These are phyloP conservation scores for Cyberlindnera mycetangii DNA, from an alignment of 805 yeast species.

Conservation along the genomic window DNA sequence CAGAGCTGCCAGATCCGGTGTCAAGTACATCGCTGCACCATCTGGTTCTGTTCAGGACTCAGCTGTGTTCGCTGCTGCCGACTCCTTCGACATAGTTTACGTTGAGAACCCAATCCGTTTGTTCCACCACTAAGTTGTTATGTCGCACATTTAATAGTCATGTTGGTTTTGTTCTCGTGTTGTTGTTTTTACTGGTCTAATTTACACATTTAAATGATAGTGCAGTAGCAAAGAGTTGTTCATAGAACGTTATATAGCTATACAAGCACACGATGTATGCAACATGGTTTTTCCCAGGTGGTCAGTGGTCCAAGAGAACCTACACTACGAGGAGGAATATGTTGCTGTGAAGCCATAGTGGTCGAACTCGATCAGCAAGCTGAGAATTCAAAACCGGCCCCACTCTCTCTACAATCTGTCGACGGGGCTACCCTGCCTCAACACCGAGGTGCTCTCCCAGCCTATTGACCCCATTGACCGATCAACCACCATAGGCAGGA, in stretches of 20 bases:
- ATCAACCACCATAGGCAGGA: conserved; percentile 44
- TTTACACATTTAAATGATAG: conserved; percentile 2
- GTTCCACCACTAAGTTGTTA: conserved; percentile 76
- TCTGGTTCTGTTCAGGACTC: conserved; percentile 97
- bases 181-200: conserved; percentile 5
- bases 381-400: conserved; percentile 58
- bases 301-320: conserved; percentile 82
- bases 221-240: no score
- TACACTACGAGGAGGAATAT: conserved; percentile 99
- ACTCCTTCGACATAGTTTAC: conserved; percentile 82
- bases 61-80: conserved; percentile 95
- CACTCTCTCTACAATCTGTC: conserved; percentile 88
- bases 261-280: conserved; percentile 62
- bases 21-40: conserved; percentile 93
- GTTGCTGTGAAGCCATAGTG: conserved; percentile 63
- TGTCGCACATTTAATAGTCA: not conserved
- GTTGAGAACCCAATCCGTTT: conserved; percentile 96
- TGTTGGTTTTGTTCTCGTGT: not conserved
- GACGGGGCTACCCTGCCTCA: conserved; percentile 94
- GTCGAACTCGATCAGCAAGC: conserved; percentile 32
- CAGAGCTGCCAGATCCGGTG: conserved; percentile 97
- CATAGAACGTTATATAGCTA: not conserved
- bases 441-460: conserved; percentile 34
- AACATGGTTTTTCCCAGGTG: conserved; percentile 99
- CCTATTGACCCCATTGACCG: conserved; percentile 50